Evolutionary conservation across 2,329 filamentous ascomycete genomes (phyloP).

Genomic region (Talaromyces sp.): DNA sequence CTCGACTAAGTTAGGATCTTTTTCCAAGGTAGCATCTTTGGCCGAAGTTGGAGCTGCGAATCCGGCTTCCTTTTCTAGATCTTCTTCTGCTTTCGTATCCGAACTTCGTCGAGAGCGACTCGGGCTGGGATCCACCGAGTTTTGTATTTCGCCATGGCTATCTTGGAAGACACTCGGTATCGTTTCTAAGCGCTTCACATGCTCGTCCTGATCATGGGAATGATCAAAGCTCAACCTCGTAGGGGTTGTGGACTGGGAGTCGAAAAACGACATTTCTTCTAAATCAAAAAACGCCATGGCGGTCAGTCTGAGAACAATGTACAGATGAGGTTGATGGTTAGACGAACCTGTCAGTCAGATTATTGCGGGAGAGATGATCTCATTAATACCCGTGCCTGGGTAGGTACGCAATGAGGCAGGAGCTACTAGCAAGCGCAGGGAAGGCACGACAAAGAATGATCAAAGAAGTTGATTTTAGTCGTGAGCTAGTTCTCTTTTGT

Average conservation of each 20-base stretch:
- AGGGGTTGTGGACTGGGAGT: conserved; percentile 14
- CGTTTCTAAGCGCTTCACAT: conserved; percentile 4
- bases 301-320: not conserved
- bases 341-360: not conserved
- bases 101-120: conserved; percentile 6
- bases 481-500: not conserved
- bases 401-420: not conserved
- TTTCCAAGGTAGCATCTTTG: conserved; percentile 9
- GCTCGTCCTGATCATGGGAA: not conserved
- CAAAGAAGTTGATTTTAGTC: not conserved
- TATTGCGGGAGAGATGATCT: not conserved
- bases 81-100: conserved; percentile 2
- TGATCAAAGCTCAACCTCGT: conserved; percentile 12
- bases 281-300: not conserved
- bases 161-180: conserved; percentile 11
- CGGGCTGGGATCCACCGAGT: not conserved
- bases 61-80: conserved; percentile 6
- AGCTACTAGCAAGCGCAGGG: not conserved
- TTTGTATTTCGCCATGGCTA: not conserved
- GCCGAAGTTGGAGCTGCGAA: not conserved
- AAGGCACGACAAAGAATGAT: not conserved
- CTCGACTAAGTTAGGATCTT: conserved; percentile 31
- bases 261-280: conserved; percentile 12
- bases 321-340: not conserved
- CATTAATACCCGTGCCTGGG: not conserved